These are phyloP conservation scores for Verticillium longisporum DNA, from an alignment of 2,329 filamentous ascomycete genomes.

Conservation along the genomic window DNA sequence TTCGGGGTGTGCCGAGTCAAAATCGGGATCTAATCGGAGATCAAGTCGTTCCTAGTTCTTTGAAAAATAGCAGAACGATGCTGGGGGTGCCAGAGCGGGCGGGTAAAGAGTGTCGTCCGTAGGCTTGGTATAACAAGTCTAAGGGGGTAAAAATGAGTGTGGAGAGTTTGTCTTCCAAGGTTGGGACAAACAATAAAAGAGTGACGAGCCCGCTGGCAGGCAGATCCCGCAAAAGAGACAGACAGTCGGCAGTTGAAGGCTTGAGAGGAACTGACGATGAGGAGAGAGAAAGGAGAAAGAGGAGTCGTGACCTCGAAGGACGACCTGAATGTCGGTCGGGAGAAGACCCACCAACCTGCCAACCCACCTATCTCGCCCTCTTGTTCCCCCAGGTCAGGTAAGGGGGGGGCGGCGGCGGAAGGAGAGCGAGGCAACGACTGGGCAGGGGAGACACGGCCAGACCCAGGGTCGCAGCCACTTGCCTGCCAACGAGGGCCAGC, in stretches of 20 bases:
- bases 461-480: not conserved
- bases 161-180: slow-evolving; percentile 14
- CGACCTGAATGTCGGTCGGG: slow-evolving; percentile 13
- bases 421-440: slow-evolving; percentile 13
- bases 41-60: not conserved
- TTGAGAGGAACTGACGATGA: slow-evolving; percentile 24
- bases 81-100: not conserved
- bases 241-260: slow-evolving; percentile 28
- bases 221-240: slow-evolving; percentile 17
- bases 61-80: not conserved
- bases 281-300: slow-evolving; percentile 7
- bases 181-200: slow-evolving; percentile 35
- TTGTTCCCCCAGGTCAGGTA: not conserved
- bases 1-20: not conserved
- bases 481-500: not conserved
- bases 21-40: not conserved
- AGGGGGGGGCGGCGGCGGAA: slow-evolving; percentile 4
- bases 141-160: slow-evolving; percentile 21
- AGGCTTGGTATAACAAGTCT: slow-evolving; percentile 1
- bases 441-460: slow-evolving; percentile 8
- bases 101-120: slow-evolving; percentile 9
- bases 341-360: slow-evolving; percentile 1
- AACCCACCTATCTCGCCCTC: not conserved
- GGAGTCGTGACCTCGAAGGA: slow-evolving; percentile 3
- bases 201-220: slow-evolving; percentile 53